Evolutionary conservation across 179 eudicot genomes (phyloP), one percentile per base, ranked within the genome.

Genomic region (Actinidia polygama): DNA sequence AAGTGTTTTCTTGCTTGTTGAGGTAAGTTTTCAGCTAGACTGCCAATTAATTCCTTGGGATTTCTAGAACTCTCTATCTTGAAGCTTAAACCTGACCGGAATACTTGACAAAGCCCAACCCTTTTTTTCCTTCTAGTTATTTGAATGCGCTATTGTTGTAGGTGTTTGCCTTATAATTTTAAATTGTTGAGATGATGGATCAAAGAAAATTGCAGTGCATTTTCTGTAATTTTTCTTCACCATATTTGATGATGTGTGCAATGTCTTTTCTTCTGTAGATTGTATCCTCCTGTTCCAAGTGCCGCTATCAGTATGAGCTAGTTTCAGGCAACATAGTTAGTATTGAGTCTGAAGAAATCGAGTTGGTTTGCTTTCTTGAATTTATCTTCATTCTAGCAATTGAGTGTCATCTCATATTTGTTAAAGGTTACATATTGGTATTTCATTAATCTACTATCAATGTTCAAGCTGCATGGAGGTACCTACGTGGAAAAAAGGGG

Each of bases 401-500:
- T 66, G 55, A 36, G 61, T 75, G 53, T 6, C 19, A 10, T 63
- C 18, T 59, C 23, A 5, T 24, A 8, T 16, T 23, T 8, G 1
- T 77, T 40, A 46, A 67, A 26, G 51, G 63, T 67, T 30, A 44
- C 51, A 4, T 12, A 5, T 36, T 40, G 16, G 44, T 30, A 70
- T 80, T 6, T 55, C 57, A 15, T 46, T 40, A 58, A 9, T 53
- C 51, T 54, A 54, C 21, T 10, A 30, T 54, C 58, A 49, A 44
- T 11, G 11, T 71, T 46, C 23, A 44, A 44, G 21, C 54, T 19
- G 3, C 99, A 88, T 92, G 98, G 97, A 96, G 86, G 84, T 92
- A 84, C 98, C 99, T 85, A 94, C 98, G 83, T 96, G 99, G 99
- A 96, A 86, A 91, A 90, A n/a, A n/a, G 98, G 81, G 92, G 93